phyloP scores from a whole-genome alignment of 176 grass and related monocot genomes.

The Ensete ventricosum region DNA sequence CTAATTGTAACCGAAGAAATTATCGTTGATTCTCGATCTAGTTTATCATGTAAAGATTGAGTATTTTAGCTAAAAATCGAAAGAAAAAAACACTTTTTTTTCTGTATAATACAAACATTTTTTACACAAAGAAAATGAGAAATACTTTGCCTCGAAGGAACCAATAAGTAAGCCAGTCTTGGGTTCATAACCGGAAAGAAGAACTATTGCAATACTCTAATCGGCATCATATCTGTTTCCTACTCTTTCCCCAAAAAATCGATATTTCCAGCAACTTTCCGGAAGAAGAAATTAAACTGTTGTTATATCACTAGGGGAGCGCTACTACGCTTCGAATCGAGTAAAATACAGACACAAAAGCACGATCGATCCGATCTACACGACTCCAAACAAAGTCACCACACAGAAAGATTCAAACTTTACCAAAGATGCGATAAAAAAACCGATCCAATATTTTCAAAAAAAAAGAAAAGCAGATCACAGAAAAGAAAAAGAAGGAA shows the following conservation, averaged over 20 bases:
- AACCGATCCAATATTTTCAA: not conserved
- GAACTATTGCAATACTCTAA: not conserved
- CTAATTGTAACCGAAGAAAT: not conserved
- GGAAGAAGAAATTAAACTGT: not conserved
- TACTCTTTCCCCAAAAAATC: not conserved
- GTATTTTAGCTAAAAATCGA: not conserved
- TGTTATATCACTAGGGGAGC: conserved; percentile 10
- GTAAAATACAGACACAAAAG: conserved; percentile 8
- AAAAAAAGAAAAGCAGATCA: no score
- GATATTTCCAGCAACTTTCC: not conserved
- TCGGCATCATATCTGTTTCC: not conserved
- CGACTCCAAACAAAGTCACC: not conserved
- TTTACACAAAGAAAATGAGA: not conserved
- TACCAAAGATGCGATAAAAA: not conserved
- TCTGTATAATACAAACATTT: not conserved
- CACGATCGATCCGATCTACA: conserved; percentile 37
- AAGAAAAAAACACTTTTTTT: not conserved
- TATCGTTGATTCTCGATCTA: not conserved
- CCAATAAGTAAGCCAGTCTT: not conserved
- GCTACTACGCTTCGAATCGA: not conserved
- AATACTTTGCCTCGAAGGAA: not conserved
- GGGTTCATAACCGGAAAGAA: not conserved
- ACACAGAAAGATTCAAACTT: not conserved
- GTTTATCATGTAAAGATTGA: not conserved
- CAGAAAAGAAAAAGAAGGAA: conserved; percentile 3